Conservation (phyloP, 2,329 filamentous ascomycete genomes). For the Emmonsiellopsis sp. region DNA sequence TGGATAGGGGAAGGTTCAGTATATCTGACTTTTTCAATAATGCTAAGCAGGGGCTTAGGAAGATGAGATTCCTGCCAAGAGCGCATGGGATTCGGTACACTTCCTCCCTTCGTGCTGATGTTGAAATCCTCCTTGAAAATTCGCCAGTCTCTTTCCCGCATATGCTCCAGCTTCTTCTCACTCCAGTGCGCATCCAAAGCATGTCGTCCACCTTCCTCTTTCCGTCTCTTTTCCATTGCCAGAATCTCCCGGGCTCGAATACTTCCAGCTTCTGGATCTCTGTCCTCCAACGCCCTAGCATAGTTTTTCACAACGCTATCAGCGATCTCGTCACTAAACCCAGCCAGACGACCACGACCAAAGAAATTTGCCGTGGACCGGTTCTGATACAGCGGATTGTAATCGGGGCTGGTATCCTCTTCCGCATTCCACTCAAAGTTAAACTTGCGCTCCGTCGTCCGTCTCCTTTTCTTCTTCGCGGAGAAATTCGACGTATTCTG, state of each 20-base stretch:
- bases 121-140: slow-evolving; percentile 99
- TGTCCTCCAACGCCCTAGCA: slow-evolving; percentile 61
- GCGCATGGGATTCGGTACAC: slow-evolving; percentile 92
- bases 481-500: slow-evolving; percentile 77
- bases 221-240: slow-evolving; percentile 72
- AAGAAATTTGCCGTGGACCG: slow-evolving; percentile 60
- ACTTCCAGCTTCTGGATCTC: slow-evolving; percentile 66
- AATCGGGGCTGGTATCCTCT: slow-evolving; percentile 80
- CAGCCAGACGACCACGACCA: slow-evolving; percentile 58
- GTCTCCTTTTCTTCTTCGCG: slow-evolving; percentile 87
- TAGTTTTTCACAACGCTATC: slow-evolving; percentile 47
- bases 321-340: slow-evolving; percentile 52
- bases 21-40: slow-evolving; percentile 80
- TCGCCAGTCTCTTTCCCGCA: slow-evolving; percentile 97
- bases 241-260: slow-evolving; percentile 70
- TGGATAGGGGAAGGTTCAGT: slow-evolving; percentile 87
- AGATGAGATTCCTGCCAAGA: slow-evolving; percentile 81
- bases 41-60: slow-evolving; percentile 66
- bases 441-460: slow-evolving; percentile 93
- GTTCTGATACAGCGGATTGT: slow-evolving; percentile 71
- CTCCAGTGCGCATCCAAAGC: slow-evolving; percentile 90
- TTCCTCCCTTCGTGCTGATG: slow-evolving; percentile 85
- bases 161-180: slow-evolving; percentile 82
- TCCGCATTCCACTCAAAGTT: slow-evolving; percentile 97
- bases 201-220: slow-evolving; percentile 62